Base-by-base conservation (phyloP, 768 basidiomycete species). In the Russula lepida region DNA sequence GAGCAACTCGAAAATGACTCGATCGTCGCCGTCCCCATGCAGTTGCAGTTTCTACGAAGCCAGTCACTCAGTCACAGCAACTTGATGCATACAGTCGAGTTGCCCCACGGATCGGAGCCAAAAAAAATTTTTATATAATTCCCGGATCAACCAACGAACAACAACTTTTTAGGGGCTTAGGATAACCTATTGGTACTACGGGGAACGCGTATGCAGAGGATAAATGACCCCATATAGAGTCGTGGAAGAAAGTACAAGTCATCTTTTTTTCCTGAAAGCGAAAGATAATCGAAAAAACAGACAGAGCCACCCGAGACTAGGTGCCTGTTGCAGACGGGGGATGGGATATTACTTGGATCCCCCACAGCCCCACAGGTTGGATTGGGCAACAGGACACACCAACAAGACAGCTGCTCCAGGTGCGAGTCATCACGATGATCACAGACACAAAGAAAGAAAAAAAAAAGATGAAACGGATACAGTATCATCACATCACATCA, bases 1-100 rank as follows among this genome's bases (percentile, higher is more conserved):
- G n/a, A n/a, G n/a, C n/a, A n/a, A n/a, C n/a, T n/a, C n/a, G n/a
- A 15, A 13, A 21, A 30, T 54, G 59, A 58, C 57, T 58, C 56
- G 35, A 37, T 39, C 27, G 1, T n/a, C 43, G 9, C n/a, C 43
- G n/a, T 11, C 2, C 8, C 39, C 39, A 35, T 13, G 35, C 35
- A 1, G 35, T 35, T 13, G 35, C 35, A 1, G 35, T 35, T 35
- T 39, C 37, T 13, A 37, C 35, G 12, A 37, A 37, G 35, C 19
- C 39, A 19, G 32, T 32, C 32, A 32, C 32, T 32, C 41, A 21
- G 19, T 43, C 41, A 44, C 43, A 44, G 43, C 43, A 44, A 17
- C 35, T 37, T 37, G 35, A 35, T 15, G 15, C 32, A 32, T 9
- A 32, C 11, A 9, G 32, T 9, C 11, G 7, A 6, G 19, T 11